A percentile compares a stretch with the other conserved stretches of the same genome.
These are phyloP conservation scores for Daldinia sp. DNA, from an alignment of 2,329 filamentous ascomycete genomes.

Conservation along the genomic window DNA sequence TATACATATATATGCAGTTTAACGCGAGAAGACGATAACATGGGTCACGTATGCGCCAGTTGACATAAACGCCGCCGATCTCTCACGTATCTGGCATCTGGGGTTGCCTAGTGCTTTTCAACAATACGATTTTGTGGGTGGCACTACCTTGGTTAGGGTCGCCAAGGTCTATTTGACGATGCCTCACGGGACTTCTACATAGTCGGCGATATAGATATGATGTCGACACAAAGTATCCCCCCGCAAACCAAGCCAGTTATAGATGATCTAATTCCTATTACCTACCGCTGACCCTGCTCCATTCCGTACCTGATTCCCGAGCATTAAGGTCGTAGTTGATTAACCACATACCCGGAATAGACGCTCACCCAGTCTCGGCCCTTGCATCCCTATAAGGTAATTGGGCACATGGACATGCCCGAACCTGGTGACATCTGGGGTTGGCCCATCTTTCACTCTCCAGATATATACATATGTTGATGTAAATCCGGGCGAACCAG, in stretches of 20 bases:
- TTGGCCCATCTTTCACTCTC: background rate
- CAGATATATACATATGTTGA: background rate
- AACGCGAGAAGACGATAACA: background rate
- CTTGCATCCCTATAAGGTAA: background rate
- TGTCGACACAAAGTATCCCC: background rate
- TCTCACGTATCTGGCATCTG: conserved; percentile 4
- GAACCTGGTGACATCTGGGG: background rate
- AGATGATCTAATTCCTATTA: background rate
- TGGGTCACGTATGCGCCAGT: background rate
- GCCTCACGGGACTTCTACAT: background rate
- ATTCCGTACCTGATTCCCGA: background rate
- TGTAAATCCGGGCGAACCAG: background rate
- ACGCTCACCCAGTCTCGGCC: background rate
- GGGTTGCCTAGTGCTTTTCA: background rate
- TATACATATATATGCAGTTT: background rate
- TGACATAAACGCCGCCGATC: background rate
- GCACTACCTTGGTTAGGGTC: background rate
- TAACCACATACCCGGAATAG: background rate
- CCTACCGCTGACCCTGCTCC: background rate
- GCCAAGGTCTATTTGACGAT: background rate
- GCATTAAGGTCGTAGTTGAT: background rate
- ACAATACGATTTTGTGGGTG: conserved; percentile 1
- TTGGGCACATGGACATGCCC: background rate
- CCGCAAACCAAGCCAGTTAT: background rate
- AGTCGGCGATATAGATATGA: background rate